Evolutionary conservation across 2,329 filamentous ascomycete species (phyloP).

Genomic region (Dryadomyces sulphureus): DNA sequence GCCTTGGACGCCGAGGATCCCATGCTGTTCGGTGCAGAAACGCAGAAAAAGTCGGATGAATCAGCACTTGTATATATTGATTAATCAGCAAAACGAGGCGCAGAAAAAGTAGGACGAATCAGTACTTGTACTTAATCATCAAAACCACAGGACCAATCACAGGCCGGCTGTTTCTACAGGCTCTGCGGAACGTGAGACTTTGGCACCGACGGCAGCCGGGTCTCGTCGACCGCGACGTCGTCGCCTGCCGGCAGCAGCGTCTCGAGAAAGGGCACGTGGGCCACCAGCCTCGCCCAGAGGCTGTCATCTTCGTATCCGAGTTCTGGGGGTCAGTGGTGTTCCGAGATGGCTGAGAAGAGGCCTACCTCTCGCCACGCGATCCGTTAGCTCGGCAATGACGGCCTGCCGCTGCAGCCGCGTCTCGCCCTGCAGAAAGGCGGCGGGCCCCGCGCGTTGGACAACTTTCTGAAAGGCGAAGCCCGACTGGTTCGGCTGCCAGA

Average conservation of each 20-base stretch:
- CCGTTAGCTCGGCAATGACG: conserved; percentile 12
- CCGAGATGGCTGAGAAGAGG: background rate
- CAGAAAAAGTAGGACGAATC: no score
- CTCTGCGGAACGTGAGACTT: conserved; percentile 1
- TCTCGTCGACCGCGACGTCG: background rate
- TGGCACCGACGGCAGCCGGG: conserved; percentile 3
- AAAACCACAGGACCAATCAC: no score
- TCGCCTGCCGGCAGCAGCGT: background rate
- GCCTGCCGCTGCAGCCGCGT: conserved; percentile 20
- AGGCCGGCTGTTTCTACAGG: no score
- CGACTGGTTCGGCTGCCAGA: conserved; percentile 12
- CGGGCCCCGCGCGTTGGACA: conserved; percentile 16
- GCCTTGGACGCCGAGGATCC: conserved; percentile 32
- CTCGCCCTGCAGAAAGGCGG: conserved; percentile 22
- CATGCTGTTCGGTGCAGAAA: conserved; percentile 21
- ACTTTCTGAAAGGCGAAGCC: conserved; percentile 13
- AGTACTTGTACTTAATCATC: no score
- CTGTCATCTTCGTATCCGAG: background rate
- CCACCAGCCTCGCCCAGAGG: background rate
- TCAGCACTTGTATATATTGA: no score
- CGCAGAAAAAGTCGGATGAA: no score
- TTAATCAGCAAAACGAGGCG: no score
- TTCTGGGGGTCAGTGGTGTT: background rate
- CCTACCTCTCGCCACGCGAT: conserved; percentile 11
- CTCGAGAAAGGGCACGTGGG: conserved; percentile 1